A percentile compares a stretch with the other conserved stretches of the same genome.
Conservation (phyloP, 2,329 filamentous ascomycete species). For the Sporothrix dimorphospora region DNA sequence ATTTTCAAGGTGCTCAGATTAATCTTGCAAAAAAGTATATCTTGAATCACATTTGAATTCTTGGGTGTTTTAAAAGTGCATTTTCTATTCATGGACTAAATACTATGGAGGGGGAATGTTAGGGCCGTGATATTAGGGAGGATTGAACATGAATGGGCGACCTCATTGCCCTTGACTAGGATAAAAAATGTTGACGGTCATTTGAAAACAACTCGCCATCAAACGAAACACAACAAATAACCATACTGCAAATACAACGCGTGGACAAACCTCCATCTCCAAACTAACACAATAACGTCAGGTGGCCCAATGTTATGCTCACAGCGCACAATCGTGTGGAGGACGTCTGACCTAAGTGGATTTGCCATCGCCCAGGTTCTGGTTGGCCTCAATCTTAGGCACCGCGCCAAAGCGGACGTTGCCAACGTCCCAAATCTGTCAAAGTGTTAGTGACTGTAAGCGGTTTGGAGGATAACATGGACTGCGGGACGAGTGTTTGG, state of each 20-base stretch:
- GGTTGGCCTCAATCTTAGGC: constrained; percentile 52
- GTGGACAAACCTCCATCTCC: background rate
- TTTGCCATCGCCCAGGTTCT: constrained; percentile 37
- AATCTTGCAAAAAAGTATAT: too few species aligned
- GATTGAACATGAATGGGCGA: background rate
- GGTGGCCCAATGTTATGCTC: background rate
- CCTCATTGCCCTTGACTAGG: background rate
- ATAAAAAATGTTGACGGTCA: background rate
- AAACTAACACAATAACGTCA: background rate
- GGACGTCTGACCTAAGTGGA: background rate
- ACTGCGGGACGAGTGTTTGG: background rate
- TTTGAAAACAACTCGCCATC: background rate
- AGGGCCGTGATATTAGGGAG: background rate
- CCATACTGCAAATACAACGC: constrained; percentile 3
- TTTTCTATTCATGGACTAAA: background rate
- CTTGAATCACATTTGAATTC: too few species aligned
- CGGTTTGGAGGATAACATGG: background rate
- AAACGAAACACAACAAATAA: background rate
- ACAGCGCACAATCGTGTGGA: background rate
- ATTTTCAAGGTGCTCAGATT: too few species aligned
- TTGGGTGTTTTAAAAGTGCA: background rate
- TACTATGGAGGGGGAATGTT: background rate
- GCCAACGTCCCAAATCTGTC: constrained; percentile 64
- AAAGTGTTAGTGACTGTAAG: background rate
- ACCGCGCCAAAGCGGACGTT: constrained; percentile 63